Evolutionary conservation across 2,329 filamentous ascomycete species (phyloP).

Genomic region (Cladosporium austrohemisphaericum): DNA sequence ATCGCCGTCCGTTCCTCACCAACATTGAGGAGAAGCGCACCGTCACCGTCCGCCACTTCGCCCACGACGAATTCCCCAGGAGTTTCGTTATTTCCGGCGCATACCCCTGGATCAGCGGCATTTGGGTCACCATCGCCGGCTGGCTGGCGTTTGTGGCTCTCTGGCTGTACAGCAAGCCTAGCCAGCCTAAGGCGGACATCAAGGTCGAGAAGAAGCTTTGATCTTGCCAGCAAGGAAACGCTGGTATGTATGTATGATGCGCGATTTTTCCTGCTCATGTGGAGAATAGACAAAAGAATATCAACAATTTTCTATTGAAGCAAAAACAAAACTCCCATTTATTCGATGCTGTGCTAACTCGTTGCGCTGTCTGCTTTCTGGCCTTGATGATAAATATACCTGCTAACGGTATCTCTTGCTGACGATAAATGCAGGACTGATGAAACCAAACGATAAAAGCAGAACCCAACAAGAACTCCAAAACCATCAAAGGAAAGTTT

Average conservation of each 20-base stretch:
- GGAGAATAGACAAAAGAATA: no score
- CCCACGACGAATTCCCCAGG: conserved; percentile 92
- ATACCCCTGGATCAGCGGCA: conserved; percentile 91
- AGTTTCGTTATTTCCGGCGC: conserved; percentile 86
- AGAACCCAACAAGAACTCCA: no score
- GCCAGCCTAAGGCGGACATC: conserved; percentile 33
- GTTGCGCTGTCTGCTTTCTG: no score
- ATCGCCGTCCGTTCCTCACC: conserved; percentile 89
- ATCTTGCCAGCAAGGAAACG: background rate
- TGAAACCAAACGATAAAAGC: no score
- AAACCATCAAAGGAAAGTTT: no score
- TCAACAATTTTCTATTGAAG: no score
- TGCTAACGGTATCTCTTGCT: no score
- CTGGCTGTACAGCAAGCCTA: conserved; percentile 76
- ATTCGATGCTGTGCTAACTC: no score
- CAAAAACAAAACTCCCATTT: background rate
- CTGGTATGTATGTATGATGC: background rate
- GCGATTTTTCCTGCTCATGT: no score
- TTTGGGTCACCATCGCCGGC: conserved; percentile 76
- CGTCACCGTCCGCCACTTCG: conserved; percentile 92
- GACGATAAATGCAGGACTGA: no score
- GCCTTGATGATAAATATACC: no score
- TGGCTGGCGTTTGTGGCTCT: conserved; percentile 81
- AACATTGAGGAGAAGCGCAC: conserved; percentile 90
- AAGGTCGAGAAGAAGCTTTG: conserved; percentile 13